A percentile compares a stretch with the other conserved stretches of the same genome.
These are phyloP conservation scores for Xerocomus spinulosus DNA, from an alignment of 768 basidiomycete species.

Conservation along the genomic window DNA sequence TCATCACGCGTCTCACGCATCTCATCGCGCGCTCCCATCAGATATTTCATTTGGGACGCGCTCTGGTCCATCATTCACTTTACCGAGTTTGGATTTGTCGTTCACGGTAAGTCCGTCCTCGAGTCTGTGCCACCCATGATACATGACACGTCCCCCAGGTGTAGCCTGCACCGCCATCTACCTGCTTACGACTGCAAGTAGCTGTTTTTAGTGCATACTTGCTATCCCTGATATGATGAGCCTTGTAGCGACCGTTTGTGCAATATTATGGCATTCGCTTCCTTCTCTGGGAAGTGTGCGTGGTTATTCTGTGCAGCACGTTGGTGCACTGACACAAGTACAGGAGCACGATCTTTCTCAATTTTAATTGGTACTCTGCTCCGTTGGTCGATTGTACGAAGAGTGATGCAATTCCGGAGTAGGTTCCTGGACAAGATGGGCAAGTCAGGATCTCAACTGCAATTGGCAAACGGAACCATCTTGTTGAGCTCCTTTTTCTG, in stretches of 20 bases:
- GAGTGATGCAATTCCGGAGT: background rate
- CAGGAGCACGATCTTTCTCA: constrained; percentile 82
- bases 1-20: background rate
- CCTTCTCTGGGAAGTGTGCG: constrained; percentile 77
- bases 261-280: constrained; percentile 76
- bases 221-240: constrained; percentile 6
- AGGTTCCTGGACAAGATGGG: constrained; percentile 79
- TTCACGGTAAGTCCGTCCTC: constrained; percentile 52
- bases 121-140: background rate
- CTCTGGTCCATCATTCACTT: constrained; percentile 67
- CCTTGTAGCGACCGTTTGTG: constrained; percentile 62
- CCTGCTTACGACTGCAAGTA: constrained; percentile 63
- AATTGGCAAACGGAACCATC: constrained; percentile 66
- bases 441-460: constrained; percentile 61
- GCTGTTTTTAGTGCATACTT: background rate
- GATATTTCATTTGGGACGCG: constrained; percentile 83
- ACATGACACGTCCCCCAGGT: constrained; percentile 36
- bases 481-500: constrained; percentile 66
- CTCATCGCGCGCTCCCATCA: constrained; percentile 20
- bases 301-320: constrained; percentile 2
- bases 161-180: constrained; percentile 63
- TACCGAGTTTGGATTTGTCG: constrained; percentile 66
- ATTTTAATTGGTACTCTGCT: constrained; percentile 71
- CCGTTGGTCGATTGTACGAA: background rate
- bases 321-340: constrained; percentile 4